These are phyloP conservation scores for Pseudopediastrum boryanum DNA, from an alignment of 139 green algal genomes.

Conservation along the genomic window DNA sequence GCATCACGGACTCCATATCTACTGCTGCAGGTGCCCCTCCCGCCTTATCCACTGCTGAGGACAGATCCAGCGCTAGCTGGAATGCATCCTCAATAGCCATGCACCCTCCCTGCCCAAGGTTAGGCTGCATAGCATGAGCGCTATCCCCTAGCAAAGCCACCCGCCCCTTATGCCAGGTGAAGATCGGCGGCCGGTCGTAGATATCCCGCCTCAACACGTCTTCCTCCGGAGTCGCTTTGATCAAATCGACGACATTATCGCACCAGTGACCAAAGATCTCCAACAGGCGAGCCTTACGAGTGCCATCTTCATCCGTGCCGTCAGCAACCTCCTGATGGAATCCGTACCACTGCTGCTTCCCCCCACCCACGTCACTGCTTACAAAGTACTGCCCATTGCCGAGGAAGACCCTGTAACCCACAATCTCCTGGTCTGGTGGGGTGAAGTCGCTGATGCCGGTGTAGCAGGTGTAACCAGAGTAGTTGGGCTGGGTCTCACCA, in stretches of 20 bases:
- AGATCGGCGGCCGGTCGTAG: conserved; percentile 83
- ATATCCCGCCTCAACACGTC: conserved; percentile 96
- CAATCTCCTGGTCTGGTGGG: conserved; percentile 86
- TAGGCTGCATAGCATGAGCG: conserved; percentile 98
- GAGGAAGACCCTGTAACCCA: conserved; percentile 95
- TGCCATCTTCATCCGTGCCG: conserved; percentile 57
- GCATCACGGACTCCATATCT: conserved; percentile 33
- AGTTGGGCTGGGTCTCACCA: conserved; percentile 66
- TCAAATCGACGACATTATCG: conserved; percentile 75
- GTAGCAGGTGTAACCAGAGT: conserved; percentile 93
- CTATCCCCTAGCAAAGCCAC: conserved; percentile 94
- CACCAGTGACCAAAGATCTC: conserved; percentile 91
- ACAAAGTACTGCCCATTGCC: conserved; percentile 98
- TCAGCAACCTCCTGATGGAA: conserved; percentile 93
- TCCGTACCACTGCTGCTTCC: conserved; percentile 98
- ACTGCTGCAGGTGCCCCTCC: neutral
- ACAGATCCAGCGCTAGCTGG: conserved; percentile 71
- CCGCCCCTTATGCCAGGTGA: conserved; percentile 81
- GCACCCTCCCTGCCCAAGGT: conserved; percentile 96
- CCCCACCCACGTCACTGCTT: conserved; percentile 92
- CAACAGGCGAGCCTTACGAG: conserved; percentile 83
- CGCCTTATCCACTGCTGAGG: conserved; percentile 35
- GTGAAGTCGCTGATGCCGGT: conserved; percentile 94
- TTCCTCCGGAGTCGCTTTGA: conserved; percentile 89
- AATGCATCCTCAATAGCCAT: conserved; percentile 94